These are phyloP conservation scores for Gaeumannomyces sp. DNA, from an alignment of 2,329 filamentous ascomycete species.

Conservation along the genomic window DNA sequence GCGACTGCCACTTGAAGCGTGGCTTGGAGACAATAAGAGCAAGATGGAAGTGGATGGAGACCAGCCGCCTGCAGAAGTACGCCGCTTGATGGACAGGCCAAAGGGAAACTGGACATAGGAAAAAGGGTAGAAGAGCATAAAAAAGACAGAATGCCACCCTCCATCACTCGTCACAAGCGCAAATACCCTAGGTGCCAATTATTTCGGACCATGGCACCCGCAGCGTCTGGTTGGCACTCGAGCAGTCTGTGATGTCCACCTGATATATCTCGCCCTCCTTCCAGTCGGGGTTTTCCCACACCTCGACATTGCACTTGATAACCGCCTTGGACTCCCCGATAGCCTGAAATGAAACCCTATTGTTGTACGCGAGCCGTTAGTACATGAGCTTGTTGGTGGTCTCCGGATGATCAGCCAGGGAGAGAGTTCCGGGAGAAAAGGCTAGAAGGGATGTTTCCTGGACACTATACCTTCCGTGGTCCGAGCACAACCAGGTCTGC, in stretches of 20 bases:
- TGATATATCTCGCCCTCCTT: slow-evolving; percentile 3
- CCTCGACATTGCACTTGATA: not conserved
- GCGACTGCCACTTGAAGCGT: no score
- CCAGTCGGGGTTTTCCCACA: slow-evolving; percentile 9
- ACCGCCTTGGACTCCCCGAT: not conserved
- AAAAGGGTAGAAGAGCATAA: no score
- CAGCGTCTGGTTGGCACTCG: not conserved
- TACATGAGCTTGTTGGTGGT: not conserved
- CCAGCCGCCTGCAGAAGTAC: no score
- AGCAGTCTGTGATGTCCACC: not conserved
- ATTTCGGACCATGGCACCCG: slow-evolving; percentile 3
- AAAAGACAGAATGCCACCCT: no score
- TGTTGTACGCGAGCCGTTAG: not conserved
- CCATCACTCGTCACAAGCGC: no score
- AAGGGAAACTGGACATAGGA: no score
- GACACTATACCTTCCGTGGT: slow-evolving; percentile 1
- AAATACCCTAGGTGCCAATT: not conserved
- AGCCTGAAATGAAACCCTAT: not conserved
- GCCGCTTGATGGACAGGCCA: no score
- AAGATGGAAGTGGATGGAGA: no score
- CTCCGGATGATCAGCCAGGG: no score
- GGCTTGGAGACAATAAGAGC: no score
- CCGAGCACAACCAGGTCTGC: slow-evolving; percentile 7
- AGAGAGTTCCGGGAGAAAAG: not conserved
- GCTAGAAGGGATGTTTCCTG: not conserved